Base-by-base conservation (phyloP, 2,329 filamentous ascomycete genomes). In the Xylariaceae sp. region DNA sequence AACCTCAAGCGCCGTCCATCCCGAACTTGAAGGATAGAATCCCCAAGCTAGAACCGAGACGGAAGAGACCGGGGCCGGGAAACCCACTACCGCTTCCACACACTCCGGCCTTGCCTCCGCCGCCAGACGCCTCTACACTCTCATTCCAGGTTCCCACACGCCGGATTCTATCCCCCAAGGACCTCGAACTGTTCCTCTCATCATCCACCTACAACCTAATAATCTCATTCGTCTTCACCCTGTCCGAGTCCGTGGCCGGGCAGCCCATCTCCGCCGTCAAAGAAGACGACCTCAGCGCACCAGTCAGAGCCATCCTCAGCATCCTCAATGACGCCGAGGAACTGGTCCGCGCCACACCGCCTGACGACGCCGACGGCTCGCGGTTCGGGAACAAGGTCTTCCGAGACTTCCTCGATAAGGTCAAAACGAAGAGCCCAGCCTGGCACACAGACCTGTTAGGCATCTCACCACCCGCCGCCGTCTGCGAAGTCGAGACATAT, bases 371-470 rank as follows among this genome's bases (percentile, higher is more conserved):
- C 37, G 85, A 82, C 22, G 90, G 90, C 37, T 95, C 90, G 7
- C 80, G 93, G 21, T 98, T 98, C 65, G 94, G 93, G 37, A 98
- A 98, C 69, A 91, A 90, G 55, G 82, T 86, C 2, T 98, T 98
- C 69, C 82, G 89, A 40, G 76, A 79, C 47, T 91, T 94, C 59
- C 77, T 96, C 45, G 86, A 88, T 63, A 78, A 80, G 37, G 70
- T 86, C 16, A 76, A 76, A 55, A 74, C 75, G 19, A 76, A 75
- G 51, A 72, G 74, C 42, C 55, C 63, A 2, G 64, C 60, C 32
- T 92, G 87, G 86, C 87, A 92, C 61, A 32, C 27, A 14, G 62
- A 67, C 25, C 64, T 67, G 36, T 73, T 91, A 2, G 79, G 78
- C 5, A 50, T 88, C 7, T 59, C 65, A 2, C 64, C 73, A 14